Conservation (phyloP, 495 filamentous ascomycete genomes). For the Chaetomium fimeti region DNA sequence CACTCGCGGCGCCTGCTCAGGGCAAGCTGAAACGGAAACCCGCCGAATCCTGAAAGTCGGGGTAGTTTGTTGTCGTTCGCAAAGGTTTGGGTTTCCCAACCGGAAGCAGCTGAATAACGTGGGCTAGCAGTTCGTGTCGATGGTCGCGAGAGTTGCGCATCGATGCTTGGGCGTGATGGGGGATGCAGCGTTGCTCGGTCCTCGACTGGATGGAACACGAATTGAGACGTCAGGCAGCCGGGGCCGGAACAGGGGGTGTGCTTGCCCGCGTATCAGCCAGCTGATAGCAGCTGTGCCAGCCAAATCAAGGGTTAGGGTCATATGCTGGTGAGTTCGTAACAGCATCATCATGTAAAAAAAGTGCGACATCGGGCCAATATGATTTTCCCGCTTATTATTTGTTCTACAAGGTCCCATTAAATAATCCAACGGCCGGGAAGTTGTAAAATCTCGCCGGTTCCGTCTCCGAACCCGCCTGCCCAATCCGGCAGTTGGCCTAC, state of each 20-base stretch:
- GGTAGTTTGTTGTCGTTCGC: no score
- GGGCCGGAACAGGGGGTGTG: neutral
- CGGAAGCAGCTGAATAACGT: neutral
- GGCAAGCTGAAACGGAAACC: neutral
- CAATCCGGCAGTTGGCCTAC: neutral
- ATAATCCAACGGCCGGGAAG: no score
- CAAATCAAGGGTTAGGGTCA: neutral
- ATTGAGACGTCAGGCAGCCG: neutral
- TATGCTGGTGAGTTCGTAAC: neutral
- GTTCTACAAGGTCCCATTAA: no score
- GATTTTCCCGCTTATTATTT: neutral
- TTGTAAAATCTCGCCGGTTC: neutral
- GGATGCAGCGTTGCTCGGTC: neutral
- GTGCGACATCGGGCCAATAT: neutral
- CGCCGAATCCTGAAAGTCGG: neutral
- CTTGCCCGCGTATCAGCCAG: neutral
- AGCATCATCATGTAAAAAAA: neutral
- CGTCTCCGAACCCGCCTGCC: neutral
- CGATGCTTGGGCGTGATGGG: neutral
- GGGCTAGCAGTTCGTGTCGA: neutral
- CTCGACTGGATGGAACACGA: neutral
- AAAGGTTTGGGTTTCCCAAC: neutral
- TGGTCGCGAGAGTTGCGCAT: conserved; percentile 1
- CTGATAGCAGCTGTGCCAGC: neutral
- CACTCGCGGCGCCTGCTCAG: conserved; percentile 8